These are phyloP conservation scores for Penstemon newberryi DNA, from an alignment of 257 asterid genomes.

Conservation along the genomic window DNA sequence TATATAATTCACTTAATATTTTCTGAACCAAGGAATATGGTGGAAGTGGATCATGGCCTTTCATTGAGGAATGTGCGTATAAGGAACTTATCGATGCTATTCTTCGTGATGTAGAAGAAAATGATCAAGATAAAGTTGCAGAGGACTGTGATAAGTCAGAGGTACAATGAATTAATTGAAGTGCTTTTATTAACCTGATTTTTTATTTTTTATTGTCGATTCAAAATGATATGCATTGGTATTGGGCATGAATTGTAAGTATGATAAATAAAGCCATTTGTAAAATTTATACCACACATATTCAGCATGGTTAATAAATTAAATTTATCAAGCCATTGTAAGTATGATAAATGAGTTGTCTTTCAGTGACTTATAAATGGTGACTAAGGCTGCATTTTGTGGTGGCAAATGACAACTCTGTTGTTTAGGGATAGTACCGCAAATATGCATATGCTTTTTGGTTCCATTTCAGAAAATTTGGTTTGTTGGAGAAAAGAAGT, in stretches of 20 bases:
- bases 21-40: slow-evolving; percentile 42
- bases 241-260: neutral
- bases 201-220: neutral
- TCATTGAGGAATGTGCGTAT: slow-evolving; percentile 47
- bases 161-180: slow-evolving; percentile 28
- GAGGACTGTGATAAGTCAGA: slow-evolving; percentile 12
- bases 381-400: neutral
- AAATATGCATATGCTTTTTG: neutral
- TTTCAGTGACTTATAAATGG: neutral
- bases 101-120: slow-evolving; percentile 26
- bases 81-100: slow-evolving; percentile 43
- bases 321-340: neutral
- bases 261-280: neutral
- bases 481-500: neutral
- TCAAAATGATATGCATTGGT: neutral
- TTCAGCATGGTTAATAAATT: neutral
- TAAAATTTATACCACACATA: neutral
- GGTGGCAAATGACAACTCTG: neutral
- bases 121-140: slow-evolving; percentile 16
- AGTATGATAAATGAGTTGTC: neutral
- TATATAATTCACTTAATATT: slow-evolving; percentile 7
- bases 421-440: neutral
- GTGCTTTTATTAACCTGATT: slow-evolving; percentile 14
- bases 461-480: neutral
- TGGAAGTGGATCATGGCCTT: slow-evolving; percentile 46